Base-by-base conservation (phyloP, 352 stramenopile genomes). In the Globisporangium heterothallicum region DNA sequence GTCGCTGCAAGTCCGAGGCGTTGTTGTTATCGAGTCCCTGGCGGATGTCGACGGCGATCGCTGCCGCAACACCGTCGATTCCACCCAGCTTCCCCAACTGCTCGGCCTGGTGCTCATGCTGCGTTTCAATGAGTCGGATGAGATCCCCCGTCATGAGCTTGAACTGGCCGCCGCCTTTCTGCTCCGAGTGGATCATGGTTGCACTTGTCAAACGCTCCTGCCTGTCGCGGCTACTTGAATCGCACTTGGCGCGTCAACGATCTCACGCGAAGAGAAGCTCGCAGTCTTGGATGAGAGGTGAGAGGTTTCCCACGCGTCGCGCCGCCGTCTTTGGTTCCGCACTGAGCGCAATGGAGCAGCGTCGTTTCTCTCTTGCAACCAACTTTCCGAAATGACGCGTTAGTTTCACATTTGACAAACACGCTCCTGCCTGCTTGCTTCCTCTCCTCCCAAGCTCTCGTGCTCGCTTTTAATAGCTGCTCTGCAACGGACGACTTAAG, bases 101-200 rank as follows among this genome's bases (percentile, higher is more conserved):
- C n/a, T 72, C 68, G 2, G 66, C 68, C 45, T 83, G 70, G 6
- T 76, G 51, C 49, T 90, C 79, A 30, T 78, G 72, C 29, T 70
- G 63, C n/a, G 74, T 87, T 55, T 90, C 74, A 25, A 90, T 75
- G 35, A 90, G 73, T 9, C 68, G 66, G 43, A 90, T 85, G 35
- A 90, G 57, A 56, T 90, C 76, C 6, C 61, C 58, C 4, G 63
- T 69, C 18, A 72, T 56, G 34, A 87, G 56, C 42, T 72, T 78
- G 55, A 81, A 85, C 27, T 43, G 24, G 13, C 49, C 42, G 42
- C 51, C 49, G 8, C 36, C 42, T 19, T 22, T 22, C 30, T 36
- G 30, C 22, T 45, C 40, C 18, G 40, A 45, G 22, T 45, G 40
- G 40, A 45, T 45, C 40, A 45, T 45, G 8, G 40, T 26, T 10